Evolutionary conservation across 2,329 filamentous ascomycete genomes (phyloP).

Genomic region (Leptographium radiaticola): DNA sequence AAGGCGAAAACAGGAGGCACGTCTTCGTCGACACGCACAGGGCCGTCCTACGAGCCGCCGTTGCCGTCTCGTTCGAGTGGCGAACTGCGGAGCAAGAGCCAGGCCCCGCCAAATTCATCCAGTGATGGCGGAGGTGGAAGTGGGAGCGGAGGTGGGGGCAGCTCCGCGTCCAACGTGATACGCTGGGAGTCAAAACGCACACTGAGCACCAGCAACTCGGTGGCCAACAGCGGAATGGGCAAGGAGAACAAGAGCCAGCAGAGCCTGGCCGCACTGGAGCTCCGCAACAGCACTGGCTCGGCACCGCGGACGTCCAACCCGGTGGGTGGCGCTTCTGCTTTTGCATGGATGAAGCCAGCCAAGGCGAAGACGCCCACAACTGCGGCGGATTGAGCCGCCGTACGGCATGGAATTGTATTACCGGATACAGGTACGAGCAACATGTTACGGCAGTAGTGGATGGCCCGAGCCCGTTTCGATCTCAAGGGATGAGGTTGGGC

Average conservation of each 20-base stretch:
- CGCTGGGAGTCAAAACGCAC: conserved; percentile 42
- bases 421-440: not conserved
- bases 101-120: conserved; percentile 15
- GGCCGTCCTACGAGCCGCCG: conserved; percentile 38
- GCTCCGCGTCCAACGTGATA: conserved; percentile 14
- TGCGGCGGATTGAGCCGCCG: conserved; percentile 17
- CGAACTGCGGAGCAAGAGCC: conserved; percentile 43
- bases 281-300: conserved; percentile 22
- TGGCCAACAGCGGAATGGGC: conserved; percentile 19
- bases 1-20: conserved; percentile 52
- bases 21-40: conserved; percentile 37
- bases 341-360: conserved; percentile 70
- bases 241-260: conserved; percentile 22
- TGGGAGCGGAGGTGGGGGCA: conserved; percentile 9
- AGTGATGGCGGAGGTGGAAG: conserved; percentile 7
- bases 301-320: conserved; percentile 60
- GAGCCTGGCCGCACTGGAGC: conserved; percentile 15
- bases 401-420: no score
- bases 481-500: no score
- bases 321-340: conserved; percentile 82
- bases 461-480: no score
- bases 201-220: conserved; percentile 22
- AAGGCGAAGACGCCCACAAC: conserved; percentile 30
- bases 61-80: conserved; percentile 28
- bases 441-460: not conserved